Base-by-base conservation (phyloP, 352 stramenopile genomes). In the Phytophthora sp. region DNA sequence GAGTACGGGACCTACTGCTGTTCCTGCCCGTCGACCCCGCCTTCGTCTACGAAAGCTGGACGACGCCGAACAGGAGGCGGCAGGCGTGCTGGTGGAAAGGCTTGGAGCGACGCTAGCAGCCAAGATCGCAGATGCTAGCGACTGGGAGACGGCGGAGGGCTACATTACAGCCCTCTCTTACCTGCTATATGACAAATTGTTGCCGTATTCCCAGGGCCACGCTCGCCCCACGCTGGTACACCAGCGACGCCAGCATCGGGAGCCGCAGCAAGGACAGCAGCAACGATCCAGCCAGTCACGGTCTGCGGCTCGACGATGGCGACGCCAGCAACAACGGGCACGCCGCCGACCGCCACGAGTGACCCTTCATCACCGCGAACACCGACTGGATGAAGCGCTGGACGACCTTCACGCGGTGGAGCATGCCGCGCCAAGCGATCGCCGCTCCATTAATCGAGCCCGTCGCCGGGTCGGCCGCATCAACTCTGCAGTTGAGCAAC, bases 111-210 rank as follows among this genome's bases (percentile, higher is more conserved):
- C 17, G 3, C 21, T 54, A 12, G 17, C 56, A 8, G 28, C 24
- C 23, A 46, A 49, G 46, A 60, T 70, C 48, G n/a, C 39, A 0
- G 53, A 70, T 26, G 61, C 48, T 1, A 20, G 52, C 20, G 37
- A 44, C 61, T 70, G 61, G 53, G 17, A 28, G 31, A 4, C 31
- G 10, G 31, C 31, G n/a, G n/a, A n/a, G n/a, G n/a, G n/a, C n/a
- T n/a, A n/a, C n/a, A n/a, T n/a, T n/a, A n/a, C n/a, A n/a, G 31
- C 31, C 31, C 31, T 37, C 31, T 15, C 31, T 11, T n/a, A 37
- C 31, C 31, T 37, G 9, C 31, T 37, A 15, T 37, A 37, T 15
- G 31, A 37, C 31, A 17, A 37, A 13, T 13, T 37, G 31, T 15
- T 17, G 31, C 31, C 31, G 10, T 37, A 37, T 15, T 15, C 31